Evolutionary conservation across 2,329 filamentous ascomycete species (phyloP), one percentile per base, ranked within the genome.

Genomic region (Harringtonia lauricola): DNA sequence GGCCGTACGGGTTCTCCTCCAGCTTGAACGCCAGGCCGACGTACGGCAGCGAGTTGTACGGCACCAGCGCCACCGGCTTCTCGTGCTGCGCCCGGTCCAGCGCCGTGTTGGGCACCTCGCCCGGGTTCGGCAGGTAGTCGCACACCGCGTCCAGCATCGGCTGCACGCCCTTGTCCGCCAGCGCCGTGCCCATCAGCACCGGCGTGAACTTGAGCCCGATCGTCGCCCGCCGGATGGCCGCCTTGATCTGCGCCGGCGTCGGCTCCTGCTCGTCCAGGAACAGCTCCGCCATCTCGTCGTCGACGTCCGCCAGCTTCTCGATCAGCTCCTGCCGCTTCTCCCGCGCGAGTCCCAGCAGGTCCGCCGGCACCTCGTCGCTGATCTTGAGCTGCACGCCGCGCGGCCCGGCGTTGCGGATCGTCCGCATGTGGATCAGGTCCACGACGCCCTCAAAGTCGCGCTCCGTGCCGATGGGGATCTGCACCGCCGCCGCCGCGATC

Each of bases 1-100:
- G 92, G 36, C 92, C 92, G 57, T 94, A 98, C 63, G 94, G 95
- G 67, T 90, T 94, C 67, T 98, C 92, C 72, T 98, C 92, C 19
- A 98, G 79, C 73, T 98, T 98, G 74, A 98, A 98, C 10, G 92
- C 92, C 50, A 98, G 73, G 40, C 92, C 92, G 44, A 95, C 88
- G 57, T 96, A 95, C 0, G 92, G 92, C 21, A 95, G 71, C 19
- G 86, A 83, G 65, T 94, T 92, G 70, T 96, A 95, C 2, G 90
- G 88, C 17, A 95, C 79, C 44, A 98, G 77, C 61, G 90, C 84
- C 47, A 95, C 89, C 3, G 80, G 74, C 39, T 81, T 76, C 63
- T 98, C 92, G 36, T 71, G 71, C 55, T 84, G 79, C 58, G 81
- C 78, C 59, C 81, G 82, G 64, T 98, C 90, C 44, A 98, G 75